Evolutionary conservation across 2,329 filamentous ascomycete species (phyloP), one percentile per base, ranked within the genome.

Genomic region (Fusarium foetens): DNA sequence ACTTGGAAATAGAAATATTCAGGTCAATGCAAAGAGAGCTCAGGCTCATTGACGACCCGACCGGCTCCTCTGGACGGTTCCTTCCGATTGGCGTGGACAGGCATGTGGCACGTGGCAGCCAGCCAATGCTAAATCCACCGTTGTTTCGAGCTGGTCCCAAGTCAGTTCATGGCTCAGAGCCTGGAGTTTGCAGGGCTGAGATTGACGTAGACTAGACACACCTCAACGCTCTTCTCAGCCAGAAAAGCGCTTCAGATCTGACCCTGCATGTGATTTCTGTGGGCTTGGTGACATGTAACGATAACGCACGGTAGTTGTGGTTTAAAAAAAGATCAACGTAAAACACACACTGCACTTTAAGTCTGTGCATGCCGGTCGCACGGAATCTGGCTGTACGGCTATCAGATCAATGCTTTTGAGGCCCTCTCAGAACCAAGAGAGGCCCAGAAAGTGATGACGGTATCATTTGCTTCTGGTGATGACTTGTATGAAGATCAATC

Each of bases 81-180:
- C 51, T 68, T 71, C 71, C 70, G 67, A 77, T 77, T 77, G 72
- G 73, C 25, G 43, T 66, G 59, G 46, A n/a, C 51, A 68, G 58
- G 57, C 46, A 62, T 69, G 19, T 68, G 31, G 73, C 75, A 77
- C 75, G 75, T 77, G 74, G 75, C 67, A 69, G 57, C 53, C 67
- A 69, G 58, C 48, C 57, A 65, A 74, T 74, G 64, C 65, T 68
- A 74, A 68, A 67, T 70, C 63, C 63, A 66, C 66, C 58, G 70
- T 66, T 70, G 71, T 75, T 77, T 76, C 69, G 72, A 67, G 39
- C 61, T 70, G 70, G 75, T 76, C 75, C 77, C 66, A 76, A 74
- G 63, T 75, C 71, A 73, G 73, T 72, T 63, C 67, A 70, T 53
- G 51, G 17, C 29, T 49, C 49, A 41, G 25, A 58, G 65, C 63